Base-by-base conservation (phyloP, 768 basidiomycete genomes). In the Hypholoma sublateritium region DNA sequence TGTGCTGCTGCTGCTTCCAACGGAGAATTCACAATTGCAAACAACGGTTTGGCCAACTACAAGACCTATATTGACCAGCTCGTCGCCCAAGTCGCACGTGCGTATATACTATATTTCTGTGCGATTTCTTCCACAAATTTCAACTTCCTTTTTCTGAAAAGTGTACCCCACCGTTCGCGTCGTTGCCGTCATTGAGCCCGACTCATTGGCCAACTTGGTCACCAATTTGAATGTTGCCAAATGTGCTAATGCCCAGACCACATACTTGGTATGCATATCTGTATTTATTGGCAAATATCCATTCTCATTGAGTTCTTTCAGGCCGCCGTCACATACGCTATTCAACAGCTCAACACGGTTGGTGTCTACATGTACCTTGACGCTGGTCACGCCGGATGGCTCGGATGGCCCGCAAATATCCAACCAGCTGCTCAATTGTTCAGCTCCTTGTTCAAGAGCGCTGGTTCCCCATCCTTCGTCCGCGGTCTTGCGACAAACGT, bases 351-450 rank as follows among this genome's bases (percentile, higher is more conserved):
- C 60, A 77, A 78, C 64, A 59, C 74, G 43, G 78, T 82, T 51
- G 81, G 82, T 54, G 82, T 86, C 50, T 82, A 79, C 77, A 74
- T 76, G 71, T 85, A 86, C 71, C 74, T 86, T 62, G 84, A 85
- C 68, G 84, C 83, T 63, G 83, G 82, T 34, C 82, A 84, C 60
- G 82, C 81, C 57, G 83, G 85, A 52, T 86, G 85, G 85, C 77
- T 86, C 57, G 86, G 86, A 42, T 87, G 85, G 86, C 74, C 83
- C 58, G 83, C 85, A 42, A 86, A 86, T 74, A 69, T 86, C 68
- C 53, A 64, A 22, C 84, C 85, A 53, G 84, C 85, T 49, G 85
- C 83, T 32, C 71, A 77, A 60, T 73, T 86, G 57, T 86, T 84
- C 69, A 63, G 71, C 25, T 65, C 74, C 55, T 70, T 86, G 41